Evolutionary conservation across 2,329 filamentous ascomycete species (phyloP), one percentile per base, ranked within the genome.

Genomic region (Nemania sp.): DNA sequence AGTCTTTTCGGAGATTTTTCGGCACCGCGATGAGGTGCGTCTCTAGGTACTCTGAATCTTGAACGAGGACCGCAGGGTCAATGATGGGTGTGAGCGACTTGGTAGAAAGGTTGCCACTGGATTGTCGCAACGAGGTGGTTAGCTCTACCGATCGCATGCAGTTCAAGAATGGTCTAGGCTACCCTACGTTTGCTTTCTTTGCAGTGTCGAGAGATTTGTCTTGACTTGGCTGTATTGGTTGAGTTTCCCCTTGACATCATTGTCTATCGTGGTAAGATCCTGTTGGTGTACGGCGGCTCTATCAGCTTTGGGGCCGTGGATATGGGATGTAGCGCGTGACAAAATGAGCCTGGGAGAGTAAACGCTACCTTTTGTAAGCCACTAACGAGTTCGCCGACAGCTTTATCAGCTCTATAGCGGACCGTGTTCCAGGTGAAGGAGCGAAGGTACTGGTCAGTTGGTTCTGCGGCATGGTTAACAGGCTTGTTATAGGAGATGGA

Each of bases 401-500:
- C 89, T 80, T 95, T 97, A 81, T 99, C 96, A 70, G 93, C 91
- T 76, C 96, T 90, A 81, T 98, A 99, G 79, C 97, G 96, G 82
- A 97, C 93, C 82, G 96, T 98, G 84, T 98, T 98, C 96, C 96
- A 99, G 73, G 89, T 88, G 81, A 98, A 99, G 63, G 88, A 90
- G 77, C 90, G 89, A 53, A 99, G 84, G 79, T 98, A 99, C 79
- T 95, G 92, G 75, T 98, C 95, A 68, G 95, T 94, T n/a, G 96
- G 94, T 81, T 97, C 95, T 98, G 79, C 41, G 65, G 41, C n/a
- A 69, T 32, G 8, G 70, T 70, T 45, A 73, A 80, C 72, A 80
- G 75, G 62, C 59, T 53, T 60, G 41, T 26, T 5, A 20, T 38
- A 52, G 58, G 54, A 22, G 49, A n/a, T n/a, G n/a, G 59, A 38